Percentiles rank a stretch among this genome's conserved stretches.
Evolutionary conservation across 495 filamentous ascomycete species (phyloP).

Genomic region (Penicillium verhagenii): DNA sequence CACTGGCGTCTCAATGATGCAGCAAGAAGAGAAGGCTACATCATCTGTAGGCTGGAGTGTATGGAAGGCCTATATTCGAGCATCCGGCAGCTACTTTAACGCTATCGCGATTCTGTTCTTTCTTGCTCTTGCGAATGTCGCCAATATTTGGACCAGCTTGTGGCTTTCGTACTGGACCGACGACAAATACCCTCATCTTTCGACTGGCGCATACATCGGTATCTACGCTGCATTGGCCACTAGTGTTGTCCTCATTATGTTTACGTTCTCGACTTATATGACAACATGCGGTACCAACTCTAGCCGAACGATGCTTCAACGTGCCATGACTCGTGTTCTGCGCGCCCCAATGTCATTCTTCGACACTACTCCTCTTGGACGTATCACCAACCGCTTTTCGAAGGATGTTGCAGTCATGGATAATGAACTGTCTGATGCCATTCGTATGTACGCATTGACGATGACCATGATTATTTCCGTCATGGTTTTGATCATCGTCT

Average conservation of each 20-base stretch:
- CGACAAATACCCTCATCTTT: constrained; percentile 54
- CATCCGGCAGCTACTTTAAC: constrained; percentile 75
- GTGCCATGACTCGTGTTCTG: constrained; percentile 77
- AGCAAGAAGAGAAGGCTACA: constrained; percentile 81
- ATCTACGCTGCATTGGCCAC: constrained; percentile 78
- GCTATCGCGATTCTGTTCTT: constrained; percentile 62
- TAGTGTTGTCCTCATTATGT: constrained; percentile 74
- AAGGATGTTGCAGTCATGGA: constrained; percentile 96
- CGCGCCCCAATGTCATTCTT: constrained; percentile 97
- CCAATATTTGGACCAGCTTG: constrained; percentile 81
- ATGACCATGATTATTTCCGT: constrained; percentile 75
- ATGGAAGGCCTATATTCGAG: constrained; percentile 75
- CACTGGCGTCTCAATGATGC: constrained; percentile 74
- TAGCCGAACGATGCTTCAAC: constrained; percentile 76
- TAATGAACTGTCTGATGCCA: constrained; percentile 83
- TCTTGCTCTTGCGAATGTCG: constrained; percentile 69
- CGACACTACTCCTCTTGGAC: constrained; percentile 93
- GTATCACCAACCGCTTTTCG: constrained; percentile 95
- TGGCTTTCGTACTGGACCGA: constrained; percentile 95
- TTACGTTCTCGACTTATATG: constrained; percentile 70
- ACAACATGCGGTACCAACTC: constrained; percentile 64
- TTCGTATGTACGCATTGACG: constrained; percentile 91
- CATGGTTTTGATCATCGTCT: constrained; percentile 84
- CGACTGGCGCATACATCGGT: constrained; percentile 75
- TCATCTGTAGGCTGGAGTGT: constrained; percentile 81